Percentiles rank a stretch among this genome's conserved stretches.
Conservation (phyloP, 2,329 filamentous ascomycete genomes). For the Neophaeococcomyces mojaviensis region DNA sequence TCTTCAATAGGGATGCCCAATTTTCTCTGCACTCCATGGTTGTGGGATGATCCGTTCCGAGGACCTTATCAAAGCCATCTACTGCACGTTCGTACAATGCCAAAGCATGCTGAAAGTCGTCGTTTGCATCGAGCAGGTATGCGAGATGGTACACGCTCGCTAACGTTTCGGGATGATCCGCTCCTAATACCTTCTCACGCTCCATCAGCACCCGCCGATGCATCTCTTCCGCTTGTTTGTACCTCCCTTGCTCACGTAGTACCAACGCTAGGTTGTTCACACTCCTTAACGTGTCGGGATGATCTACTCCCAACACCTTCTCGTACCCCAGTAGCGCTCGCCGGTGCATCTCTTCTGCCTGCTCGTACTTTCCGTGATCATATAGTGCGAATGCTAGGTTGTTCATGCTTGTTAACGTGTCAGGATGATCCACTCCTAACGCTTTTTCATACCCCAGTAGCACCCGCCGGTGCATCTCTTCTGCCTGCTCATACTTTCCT, state of each 20-base stretch:
- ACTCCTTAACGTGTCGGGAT: slow-evolving; percentile 22
- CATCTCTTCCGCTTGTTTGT: slow-evolving; percentile 17
- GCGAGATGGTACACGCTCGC: slow-evolving; percentile 13
- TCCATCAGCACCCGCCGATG: slow-evolving; percentile 1
- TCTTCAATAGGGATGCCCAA: too few relatives aligned
- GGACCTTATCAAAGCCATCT: slow-evolving; percentile 13
- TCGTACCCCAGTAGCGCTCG: slow-evolving; percentile 16
- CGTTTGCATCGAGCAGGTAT: slow-evolving; percentile 15
- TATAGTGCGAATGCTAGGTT: slow-evolving; percentile 15
- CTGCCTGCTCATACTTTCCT: slow-evolving; percentile 11
- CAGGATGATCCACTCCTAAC: neutral
- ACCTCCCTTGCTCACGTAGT: slow-evolving; percentile 11
- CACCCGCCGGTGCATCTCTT: slow-evolving; percentile 5
- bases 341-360: slow-evolving; percentile 19
- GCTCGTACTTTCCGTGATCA: slow-evolving; percentile 16
- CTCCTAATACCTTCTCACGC: neutral
- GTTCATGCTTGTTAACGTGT: slow-evolving; percentile 16
- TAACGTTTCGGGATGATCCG: slow-evolving; percentile 11
- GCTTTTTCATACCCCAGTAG: neutral
- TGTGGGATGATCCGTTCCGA: slow-evolving; percentile 24
- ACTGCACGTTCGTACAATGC: slow-evolving; percentile 17
- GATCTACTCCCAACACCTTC: slow-evolving; percentile 18
- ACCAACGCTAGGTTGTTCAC: slow-evolving; percentile 16
- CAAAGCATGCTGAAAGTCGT: slow-evolving; percentile 18
- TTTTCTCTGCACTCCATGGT: too few relatives aligned